Conservation (phyloP, 2,329 filamentous ascomycete genomes). For the Periconia digitata region DNA sequence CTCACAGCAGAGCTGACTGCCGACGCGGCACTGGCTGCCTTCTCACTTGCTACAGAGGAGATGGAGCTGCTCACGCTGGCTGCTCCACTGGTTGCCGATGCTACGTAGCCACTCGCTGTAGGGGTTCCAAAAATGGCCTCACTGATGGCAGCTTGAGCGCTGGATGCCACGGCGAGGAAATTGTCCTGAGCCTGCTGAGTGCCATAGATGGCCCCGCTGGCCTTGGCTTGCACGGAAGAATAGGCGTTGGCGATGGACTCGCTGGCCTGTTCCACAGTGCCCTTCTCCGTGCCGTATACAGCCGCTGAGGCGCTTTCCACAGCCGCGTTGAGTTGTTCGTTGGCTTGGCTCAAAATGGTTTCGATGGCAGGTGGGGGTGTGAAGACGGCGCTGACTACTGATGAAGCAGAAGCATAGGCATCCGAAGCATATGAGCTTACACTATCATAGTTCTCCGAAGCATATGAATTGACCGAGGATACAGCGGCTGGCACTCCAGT, state of each 20-base stretch:
- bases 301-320: constrained; percentile 61
- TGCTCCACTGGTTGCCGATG: constrained; percentile 48
- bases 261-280: constrained; percentile 56
- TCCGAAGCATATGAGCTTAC: constrained; percentile 57
- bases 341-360: constrained; percentile 59
- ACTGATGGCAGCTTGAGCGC: constrained; percentile 57
- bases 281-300: constrained; percentile 58
- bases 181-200: constrained; percentile 56
- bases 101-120: constrained; percentile 48
- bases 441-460: constrained; percentile 45
- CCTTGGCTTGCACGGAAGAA: constrained; percentile 51
- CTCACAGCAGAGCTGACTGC: constrained; percentile 38
- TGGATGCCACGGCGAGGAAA: constrained; percentile 57
- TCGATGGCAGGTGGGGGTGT: constrained; percentile 62
- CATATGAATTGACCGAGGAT: constrained; percentile 57
- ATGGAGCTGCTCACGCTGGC: constrained; percentile 50
- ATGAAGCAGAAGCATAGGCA: constrained; percentile 50
- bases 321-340: constrained; percentile 59
- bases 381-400: constrained; percentile 52
- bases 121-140: constrained; percentile 60
- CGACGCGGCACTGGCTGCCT: constrained; percentile 31
- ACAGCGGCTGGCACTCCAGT: constrained; percentile 63
- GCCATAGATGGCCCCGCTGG: constrained; percentile 59
- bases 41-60: constrained; percentile 49
- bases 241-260: constrained; percentile 57